Base-by-base conservation (phyloP, 805 yeast species). In the Wickerhamomyces subpelliculosus region DNA sequence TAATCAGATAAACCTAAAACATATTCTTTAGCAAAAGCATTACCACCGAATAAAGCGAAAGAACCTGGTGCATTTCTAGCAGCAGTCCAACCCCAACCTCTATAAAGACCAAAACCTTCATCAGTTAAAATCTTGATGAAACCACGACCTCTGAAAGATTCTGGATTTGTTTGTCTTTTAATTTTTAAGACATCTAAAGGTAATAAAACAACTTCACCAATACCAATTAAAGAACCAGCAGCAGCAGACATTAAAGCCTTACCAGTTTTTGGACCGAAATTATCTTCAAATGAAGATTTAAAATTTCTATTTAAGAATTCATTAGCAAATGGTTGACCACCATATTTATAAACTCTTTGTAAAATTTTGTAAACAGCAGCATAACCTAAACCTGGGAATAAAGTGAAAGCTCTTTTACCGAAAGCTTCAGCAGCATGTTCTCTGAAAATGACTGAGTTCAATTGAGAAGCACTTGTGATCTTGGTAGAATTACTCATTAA, bases 31-130 rank as follows among this genome's bases (percentile, higher is more conserved):
- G 98, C 97, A 60, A 93, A 93, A 13, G 99, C 96, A 58, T 90
- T 88, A 67, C 97, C 99, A 51, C 99, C 99, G 52, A 93, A 93
- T 41, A 93, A 71, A 14, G 97, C 96, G 58, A 93, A 93, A 2
- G 96, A 87, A 43, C 99, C 99, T 27, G 99, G 99, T 3, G 97
- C 97, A 61, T 93, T 93, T 76, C 99, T 83, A 32, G 99, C 99
- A 51, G 95, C 95, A 43, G 99, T 93, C 99, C 99, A 93, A 42
- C 97, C 97, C 95, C 97, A 89, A 49, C 99, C 99, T 61, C 96
- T 75, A 70, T 93, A 93, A 51, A 93, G 72, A 19, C 93, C 87
- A 42, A 87, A 73, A 16, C 98, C 97, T 67, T 93, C 98, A 59
- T 93, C 98, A 39, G 70, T 57, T 43, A 93, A 60, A 55, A 93